Conservation (phyloP, 768 basidiomycete genomes). For the Tylopilus subfusipes region DNA sequence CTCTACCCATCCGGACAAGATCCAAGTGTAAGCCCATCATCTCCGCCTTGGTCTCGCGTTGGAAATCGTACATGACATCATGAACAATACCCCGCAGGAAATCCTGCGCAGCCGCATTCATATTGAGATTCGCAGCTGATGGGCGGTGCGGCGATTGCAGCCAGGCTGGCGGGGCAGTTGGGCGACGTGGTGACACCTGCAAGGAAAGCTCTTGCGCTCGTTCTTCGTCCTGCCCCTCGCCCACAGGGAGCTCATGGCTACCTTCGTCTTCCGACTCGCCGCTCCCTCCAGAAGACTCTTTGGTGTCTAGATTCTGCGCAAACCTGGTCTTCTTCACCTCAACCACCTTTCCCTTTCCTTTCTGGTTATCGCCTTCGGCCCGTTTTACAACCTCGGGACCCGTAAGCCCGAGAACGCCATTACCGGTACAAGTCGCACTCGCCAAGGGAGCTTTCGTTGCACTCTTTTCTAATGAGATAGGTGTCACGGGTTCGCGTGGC, state of each 20-base stretch:
- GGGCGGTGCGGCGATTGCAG: conserved; percentile 39
- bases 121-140: conserved; percentile 21
- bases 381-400: conserved; percentile 53
- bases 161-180: conserved; percentile 36
- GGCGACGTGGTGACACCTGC: conserved; percentile 57
- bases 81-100: conserved; percentile 61
- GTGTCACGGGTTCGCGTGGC: conserved; percentile 32
- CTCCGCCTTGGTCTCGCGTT: conserved; percentile 65
- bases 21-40: conserved; percentile 75
- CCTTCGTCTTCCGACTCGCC: conserved; percentile 10
- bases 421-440: conserved; percentile 4
- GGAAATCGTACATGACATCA: conserved; percentile 73
- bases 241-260: background rate
- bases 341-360: conserved; percentile 24
- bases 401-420: conserved; percentile 43
- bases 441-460: conserved; percentile 9
- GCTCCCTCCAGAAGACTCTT: conserved; percentile 22
- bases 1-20: conserved; percentile 64
- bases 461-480: conserved; percentile 27
- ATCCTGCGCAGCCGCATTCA: conserved; percentile 43
- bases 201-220: conserved; percentile 40
- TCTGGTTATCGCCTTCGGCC: conserved; percentile 42
- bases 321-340: conserved; percentile 48
- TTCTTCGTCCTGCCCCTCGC: conserved; percentile 20
- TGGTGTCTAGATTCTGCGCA: conserved; percentile 25